Evolutionary conservation across 768 basidiomycete species (phyloP), one percentile per base, ranked within the genome.

Genomic region (Boletus coccyginus): DNA sequence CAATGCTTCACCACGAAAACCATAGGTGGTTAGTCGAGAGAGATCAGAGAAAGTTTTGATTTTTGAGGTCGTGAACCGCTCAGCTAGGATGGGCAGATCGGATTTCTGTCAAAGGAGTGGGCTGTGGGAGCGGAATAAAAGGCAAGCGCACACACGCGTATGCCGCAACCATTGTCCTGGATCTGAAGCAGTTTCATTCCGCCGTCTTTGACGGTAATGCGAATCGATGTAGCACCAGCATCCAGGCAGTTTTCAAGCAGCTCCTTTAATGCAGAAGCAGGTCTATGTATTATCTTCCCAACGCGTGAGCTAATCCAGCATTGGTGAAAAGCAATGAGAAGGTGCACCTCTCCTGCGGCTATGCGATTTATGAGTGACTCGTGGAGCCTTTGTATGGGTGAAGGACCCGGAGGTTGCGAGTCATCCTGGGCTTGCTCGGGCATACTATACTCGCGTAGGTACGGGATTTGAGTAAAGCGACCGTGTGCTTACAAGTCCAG

Each of bases 11-110:
- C 97, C 96, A 50, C 97, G 83, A 72, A 99, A 99, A 1, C 97
- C 97, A 70, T 98, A 98, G 0, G 96, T 98, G 3, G 82, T 79
- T 36, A 99, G 78, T n/a, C 77, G 78, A 35, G 85, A 84, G 52
- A 99, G 71, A 66, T 99, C 97, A 5, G 90, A 86, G 65, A 93
- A 99, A 0, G 83, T 82, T 1, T 85, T 81, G 6, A 99, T 74
- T 66, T 98, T 98, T 5, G 94, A 96, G 0, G 97, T 99, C 14
- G 96, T 96, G 68, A 96, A 98, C 7, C 97, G 80, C 70, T 95
- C 90, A 40, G 96, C 95, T 7, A 99, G 79, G 21, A 99, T 87
- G 1, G 92, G 87, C 4, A 99, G 76, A 66, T 98, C 95, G 9
- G 78, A 68, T 84, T 90, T 93, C 94, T 97, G 27, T 36, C 55